These are phyloP conservation scores for Eucalyptus pauciflora DNA, from an alignment of 345 rosid genomes.

Conservation along the genomic window DNA sequence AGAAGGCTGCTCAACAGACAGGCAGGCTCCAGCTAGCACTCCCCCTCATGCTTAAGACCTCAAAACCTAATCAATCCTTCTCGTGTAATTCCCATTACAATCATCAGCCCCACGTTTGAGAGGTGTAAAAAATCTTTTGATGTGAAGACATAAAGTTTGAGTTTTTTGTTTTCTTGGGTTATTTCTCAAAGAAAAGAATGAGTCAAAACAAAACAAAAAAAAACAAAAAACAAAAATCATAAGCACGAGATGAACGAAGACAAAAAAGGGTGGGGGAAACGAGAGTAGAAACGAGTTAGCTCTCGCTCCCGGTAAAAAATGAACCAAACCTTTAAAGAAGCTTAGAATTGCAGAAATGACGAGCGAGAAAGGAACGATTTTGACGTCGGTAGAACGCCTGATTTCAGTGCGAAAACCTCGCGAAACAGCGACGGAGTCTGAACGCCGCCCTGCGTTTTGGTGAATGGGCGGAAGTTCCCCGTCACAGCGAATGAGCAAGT, in stretches of 20 bases:
- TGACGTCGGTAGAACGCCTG: neutral
- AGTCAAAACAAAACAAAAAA: neutral
- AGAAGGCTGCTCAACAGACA: constrained; percentile 92
- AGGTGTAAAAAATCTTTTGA: neutral
- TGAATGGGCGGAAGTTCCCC: neutral
- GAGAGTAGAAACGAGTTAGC: neutral
- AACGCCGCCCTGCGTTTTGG: neutral
- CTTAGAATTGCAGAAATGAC: neutral
- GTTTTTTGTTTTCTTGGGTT: neutral
- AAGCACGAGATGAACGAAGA: neutral
- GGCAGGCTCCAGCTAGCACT: constrained; percentile 82
- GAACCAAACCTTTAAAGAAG: neutral
- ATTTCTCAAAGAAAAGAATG: neutral
- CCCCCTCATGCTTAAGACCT: constrained; percentile 30
- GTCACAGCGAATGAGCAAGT: neutral
- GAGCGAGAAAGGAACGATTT: neutral
- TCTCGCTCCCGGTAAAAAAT: neutral
- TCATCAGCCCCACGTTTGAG: constrained; percentile 20
- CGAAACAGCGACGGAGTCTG: neutral
- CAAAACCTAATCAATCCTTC: constrained; percentile 35
- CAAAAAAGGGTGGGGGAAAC: neutral
- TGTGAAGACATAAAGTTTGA: neutral
- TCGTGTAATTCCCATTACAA: constrained; percentile 15
- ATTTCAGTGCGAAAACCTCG: neutral
- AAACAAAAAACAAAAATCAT: neutral